These are phyloP conservation scores for Cytospora chrysosperma DNA, from an alignment of 2,329 filamentous ascomycete genomes.

Conservation along the genomic window DNA sequence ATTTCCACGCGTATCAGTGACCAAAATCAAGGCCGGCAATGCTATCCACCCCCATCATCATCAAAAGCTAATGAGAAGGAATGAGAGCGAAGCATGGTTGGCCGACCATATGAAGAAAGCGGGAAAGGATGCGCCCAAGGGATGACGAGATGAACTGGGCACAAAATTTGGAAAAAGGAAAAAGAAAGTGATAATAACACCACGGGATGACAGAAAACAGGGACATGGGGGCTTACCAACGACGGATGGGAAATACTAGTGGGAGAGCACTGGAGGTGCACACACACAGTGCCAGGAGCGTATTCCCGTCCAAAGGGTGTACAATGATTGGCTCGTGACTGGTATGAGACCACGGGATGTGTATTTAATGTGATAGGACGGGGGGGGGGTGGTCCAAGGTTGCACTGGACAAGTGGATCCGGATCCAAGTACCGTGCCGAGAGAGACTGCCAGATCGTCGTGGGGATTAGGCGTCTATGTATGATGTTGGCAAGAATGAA, in stretches of 20 bases:
- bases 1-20: neutral
- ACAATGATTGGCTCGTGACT: constrained; percentile 26
- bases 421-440: constrained; percentile 13
- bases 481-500: neutral
- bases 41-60: neutral
- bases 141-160: neutral
- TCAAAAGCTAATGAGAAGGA: constrained; percentile 7
- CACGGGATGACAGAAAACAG: constrained; percentile 21
- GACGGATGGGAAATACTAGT: constrained; percentile 14
- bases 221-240: constrained; percentile 22
- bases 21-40: constrained; percentile 17
- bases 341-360: constrained; percentile 23
- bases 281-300: constrained; percentile 20
- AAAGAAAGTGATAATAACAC: constrained; percentile 17
- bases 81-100: neutral
- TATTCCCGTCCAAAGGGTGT: constrained; percentile 19
- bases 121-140: neutral
- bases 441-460: neutral
- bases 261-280: constrained; percentile 1
- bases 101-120: constrained; percentile 1
- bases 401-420: constrained; percentile 17
- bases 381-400: constrained; percentile 20
- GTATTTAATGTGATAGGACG: constrained; percentile 7
- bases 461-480: neutral
- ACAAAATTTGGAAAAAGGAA: constrained; percentile 4